Conservation (phyloP, 306 rosid species). For the Phaseolus lunatus region DNA sequence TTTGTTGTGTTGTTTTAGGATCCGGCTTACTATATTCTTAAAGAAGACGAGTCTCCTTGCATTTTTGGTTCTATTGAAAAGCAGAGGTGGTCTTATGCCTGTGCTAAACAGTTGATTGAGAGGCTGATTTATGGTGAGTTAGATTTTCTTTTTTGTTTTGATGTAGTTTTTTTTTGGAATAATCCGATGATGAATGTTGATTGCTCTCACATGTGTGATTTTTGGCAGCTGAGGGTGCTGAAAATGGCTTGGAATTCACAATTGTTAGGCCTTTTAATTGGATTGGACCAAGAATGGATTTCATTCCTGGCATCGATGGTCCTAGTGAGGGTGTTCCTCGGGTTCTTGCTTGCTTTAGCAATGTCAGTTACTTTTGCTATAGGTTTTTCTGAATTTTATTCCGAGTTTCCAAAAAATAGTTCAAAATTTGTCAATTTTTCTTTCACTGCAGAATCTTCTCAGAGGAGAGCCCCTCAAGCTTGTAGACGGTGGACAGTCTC, state of each 20-base stretch:
- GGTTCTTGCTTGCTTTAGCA: conserved; percentile 97
- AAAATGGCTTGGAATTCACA: conserved; percentile 88
- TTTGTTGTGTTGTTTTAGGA: conserved; percentile 58
- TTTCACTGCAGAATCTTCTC: conserved; percentile 78
- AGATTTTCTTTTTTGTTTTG: neutral
- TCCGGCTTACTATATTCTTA: conserved; percentile 86
- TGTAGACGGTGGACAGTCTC: conserved; percentile 96
- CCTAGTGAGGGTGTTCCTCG: conserved; percentile 99
- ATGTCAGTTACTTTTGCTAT: conserved; percentile 49
- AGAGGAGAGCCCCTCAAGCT: conserved; percentile 97
- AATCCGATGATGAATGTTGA: neutral
- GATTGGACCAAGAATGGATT: conserved; percentile 99
- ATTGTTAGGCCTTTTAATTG: conserved; percentile 96
- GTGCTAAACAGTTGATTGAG: conserved; percentile 98
- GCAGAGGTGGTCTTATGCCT: conserved; percentile 99
- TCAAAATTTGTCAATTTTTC: conserved; percentile 13
- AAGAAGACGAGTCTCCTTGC: conserved; percentile 91
- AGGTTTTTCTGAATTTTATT: neutral
- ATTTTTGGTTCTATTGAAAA: conserved; percentile 93
- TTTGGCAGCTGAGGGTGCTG: conserved; percentile 95
- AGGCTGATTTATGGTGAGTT: conserved; percentile 90
- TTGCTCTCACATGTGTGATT: conserved; percentile 26
- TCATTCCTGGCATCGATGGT: conserved; percentile 97
- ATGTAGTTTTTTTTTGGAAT: neutral
- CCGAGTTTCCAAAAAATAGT: neutral